These are phyloP conservation scores for Rhizophora mangle DNA, from an alignment of 345 rosid genomes.

Conservation along the genomic window DNA sequence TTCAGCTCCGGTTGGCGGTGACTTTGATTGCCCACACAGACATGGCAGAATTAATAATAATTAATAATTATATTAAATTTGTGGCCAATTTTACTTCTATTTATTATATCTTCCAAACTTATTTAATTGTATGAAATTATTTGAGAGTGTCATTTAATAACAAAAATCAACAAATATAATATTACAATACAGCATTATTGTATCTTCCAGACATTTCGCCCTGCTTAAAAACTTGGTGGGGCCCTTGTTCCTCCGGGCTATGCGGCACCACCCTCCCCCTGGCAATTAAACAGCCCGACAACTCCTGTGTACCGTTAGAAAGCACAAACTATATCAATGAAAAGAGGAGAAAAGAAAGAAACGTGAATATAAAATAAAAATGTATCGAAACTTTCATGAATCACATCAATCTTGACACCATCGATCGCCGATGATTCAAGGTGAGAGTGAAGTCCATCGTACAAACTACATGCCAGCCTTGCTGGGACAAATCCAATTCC, in stretches of 20 bases:
- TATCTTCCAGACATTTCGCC: neutral
- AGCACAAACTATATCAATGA: neutral
- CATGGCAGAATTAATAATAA: too few species aligned
- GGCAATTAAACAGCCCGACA: constrained; percentile 31
- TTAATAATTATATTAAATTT: too few species aligned
- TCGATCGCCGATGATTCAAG: constrained; percentile 63
- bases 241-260: constrained; percentile 2
- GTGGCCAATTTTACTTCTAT: too few species aligned
- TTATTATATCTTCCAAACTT: too few species aligned
- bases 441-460: constrained; percentile 78
- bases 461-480: constrained; percentile 54
- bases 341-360: neutral
- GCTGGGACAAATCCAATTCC: constrained; percentile 75
- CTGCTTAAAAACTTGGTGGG: constrained; percentile 6
- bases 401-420: constrained; percentile 96
- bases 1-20: too few species aligned
- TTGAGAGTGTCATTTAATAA: too few species aligned
- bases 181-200: neutral
- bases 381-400: constrained; percentile 55
- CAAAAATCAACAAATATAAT: too few species aligned
- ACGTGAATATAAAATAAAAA: neutral
- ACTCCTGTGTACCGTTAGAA: constrained; percentile 19
- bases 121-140: too few species aligned
- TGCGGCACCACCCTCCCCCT: constrained; percentile 30
- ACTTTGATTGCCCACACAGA: too few species aligned